Evolutionary conservation across 352 stramenopile species (phyloP).

Genomic region (Thraustotheca clavata): DNA sequence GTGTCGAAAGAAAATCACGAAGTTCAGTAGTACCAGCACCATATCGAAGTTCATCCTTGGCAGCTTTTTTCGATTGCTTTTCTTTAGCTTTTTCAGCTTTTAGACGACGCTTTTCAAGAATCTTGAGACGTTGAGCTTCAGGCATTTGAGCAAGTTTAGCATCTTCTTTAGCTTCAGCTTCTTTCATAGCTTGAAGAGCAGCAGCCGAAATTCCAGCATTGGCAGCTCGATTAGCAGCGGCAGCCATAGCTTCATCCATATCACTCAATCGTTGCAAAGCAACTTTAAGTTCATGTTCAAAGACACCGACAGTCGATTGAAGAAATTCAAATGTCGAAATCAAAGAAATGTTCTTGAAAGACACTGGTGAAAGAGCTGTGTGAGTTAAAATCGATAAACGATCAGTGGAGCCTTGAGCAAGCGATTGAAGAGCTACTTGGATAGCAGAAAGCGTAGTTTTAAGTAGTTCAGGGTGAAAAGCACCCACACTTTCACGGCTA

Average conservation of each 20-base stretch:
- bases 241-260: conserved; percentile 42
- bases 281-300: conserved; percentile 40
- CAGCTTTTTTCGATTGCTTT: conserved; percentile 63
- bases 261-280: conserved; percentile 49
- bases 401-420: conserved; percentile 46
- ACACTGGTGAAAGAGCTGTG: conserved; percentile 16
- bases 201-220: conserved; percentile 31
- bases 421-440: conserved; percentile 44
- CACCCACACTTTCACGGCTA: conserved; percentile 17
- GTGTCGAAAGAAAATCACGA: conserved; percentile 37
- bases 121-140: conserved; percentile 48
- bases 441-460: conserved; percentile 48
- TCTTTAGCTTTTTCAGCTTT: conserved; percentile 78
- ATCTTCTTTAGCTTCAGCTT: conserved; percentile 69
- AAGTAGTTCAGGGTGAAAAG: conserved; percentile 52
- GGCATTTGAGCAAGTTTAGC: conserved; percentile 72
- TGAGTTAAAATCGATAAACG: conserved; percentile 25
- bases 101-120: conserved; percentile 31
- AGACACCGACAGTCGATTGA: conserved; percentile 29
- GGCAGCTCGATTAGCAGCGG: conserved; percentile 54
- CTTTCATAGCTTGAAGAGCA: conserved; percentile 41
- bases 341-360: conserved; percentile 18
- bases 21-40: conserved; percentile 55
- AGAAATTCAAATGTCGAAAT: conserved; percentile 43
- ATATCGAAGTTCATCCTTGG: conserved; percentile 58